A percentile compares a stretch with the other conserved stretches of the same genome.
These are phyloP conservation scores for Pseudopyricularia cyperi DNA, from an alignment of 2,329 filamentous ascomycete genomes.

Conservation along the genomic window DNA sequence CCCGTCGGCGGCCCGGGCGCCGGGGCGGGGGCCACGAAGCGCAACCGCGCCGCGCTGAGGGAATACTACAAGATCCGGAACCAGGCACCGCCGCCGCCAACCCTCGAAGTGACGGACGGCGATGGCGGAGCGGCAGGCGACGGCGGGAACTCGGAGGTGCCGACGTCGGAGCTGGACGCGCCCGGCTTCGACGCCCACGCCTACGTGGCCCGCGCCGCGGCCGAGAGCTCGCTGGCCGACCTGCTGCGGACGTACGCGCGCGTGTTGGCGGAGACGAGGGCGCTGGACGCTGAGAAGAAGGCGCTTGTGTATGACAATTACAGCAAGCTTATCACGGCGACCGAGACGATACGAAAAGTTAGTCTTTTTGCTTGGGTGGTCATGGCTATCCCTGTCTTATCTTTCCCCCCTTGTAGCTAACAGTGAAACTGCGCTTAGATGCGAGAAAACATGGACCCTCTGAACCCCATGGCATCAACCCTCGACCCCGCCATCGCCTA, in stretches of 20 bases:
- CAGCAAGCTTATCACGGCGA: constrained; percentile 89
- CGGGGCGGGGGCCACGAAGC: constrained; percentile 23
- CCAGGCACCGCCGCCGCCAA: constrained; percentile 21
- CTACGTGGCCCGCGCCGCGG: constrained; percentile 50
- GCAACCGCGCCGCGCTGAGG: constrained; percentile 74
- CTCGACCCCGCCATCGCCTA: constrained; percentile 61
- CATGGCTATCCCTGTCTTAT: background rate
- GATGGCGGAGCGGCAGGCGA: constrained; percentile 14
- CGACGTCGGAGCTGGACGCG: constrained; percentile 59
- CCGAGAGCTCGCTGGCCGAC: constrained; percentile 51
- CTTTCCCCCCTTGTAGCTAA: background rate
- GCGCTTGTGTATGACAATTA: constrained; percentile 98
- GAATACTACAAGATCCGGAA: constrained; percentile 85
- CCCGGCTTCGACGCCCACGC: constrained; percentile 58
- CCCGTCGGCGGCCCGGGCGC: constrained; percentile 8
- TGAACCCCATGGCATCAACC: constrained; percentile 61
- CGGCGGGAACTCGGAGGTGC: constrained; percentile 36
- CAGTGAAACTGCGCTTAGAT: constrained; percentile 33
- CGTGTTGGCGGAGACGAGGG: constrained; percentile 69
- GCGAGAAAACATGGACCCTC: constrained; percentile 67
- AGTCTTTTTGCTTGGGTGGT: constrained; percentile 3
- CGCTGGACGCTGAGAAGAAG: constrained; percentile 90
- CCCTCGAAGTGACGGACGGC: constrained; percentile 27
- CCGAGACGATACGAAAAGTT: constrained; percentile 81
- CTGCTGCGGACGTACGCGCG: constrained; percentile 58